phyloP scores from a whole-genome alignment of 2,329 filamentous ascomycete species.

The Penicillium hordei region DNA sequence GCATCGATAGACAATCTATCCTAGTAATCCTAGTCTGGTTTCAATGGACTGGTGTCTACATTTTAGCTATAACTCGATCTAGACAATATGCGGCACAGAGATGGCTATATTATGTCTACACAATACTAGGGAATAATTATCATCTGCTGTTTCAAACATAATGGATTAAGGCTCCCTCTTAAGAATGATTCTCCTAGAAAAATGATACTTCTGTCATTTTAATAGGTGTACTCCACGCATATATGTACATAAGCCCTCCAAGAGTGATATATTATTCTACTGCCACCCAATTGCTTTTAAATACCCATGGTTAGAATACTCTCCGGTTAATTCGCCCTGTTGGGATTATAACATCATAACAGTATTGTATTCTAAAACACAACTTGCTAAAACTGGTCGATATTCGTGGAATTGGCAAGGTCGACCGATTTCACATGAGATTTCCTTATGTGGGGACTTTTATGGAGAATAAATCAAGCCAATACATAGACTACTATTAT shows the following conservation, averaged over 20 bases:
- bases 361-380: not conserved
- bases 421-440: not conserved
- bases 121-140: not conserved
- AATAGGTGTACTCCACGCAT: not conserved
- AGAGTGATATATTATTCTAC: too few relatives aligned
- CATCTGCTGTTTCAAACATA: not conserved
- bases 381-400: not conserved
- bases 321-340: fast-evolving
- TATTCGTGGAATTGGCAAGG: not conserved
- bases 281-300: not conserved
- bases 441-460: not conserved
- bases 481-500: not conserved
- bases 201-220: not conserved
- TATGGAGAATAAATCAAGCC: not conserved
- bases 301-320: not conserved
- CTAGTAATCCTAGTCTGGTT: too few relatives aligned
- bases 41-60: not conserved
- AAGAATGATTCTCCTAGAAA: not conserved
- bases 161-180: not conserved
- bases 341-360: not conserved
- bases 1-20: not conserved
- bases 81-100: not conserved
- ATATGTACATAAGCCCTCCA: too few relatives aligned
- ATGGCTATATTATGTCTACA: not conserved
- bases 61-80: not conserved